Evolutionary conservation across 1,139 yeast genomes (phyloP).

Genomic region (Taiozyma sp.): DNA sequence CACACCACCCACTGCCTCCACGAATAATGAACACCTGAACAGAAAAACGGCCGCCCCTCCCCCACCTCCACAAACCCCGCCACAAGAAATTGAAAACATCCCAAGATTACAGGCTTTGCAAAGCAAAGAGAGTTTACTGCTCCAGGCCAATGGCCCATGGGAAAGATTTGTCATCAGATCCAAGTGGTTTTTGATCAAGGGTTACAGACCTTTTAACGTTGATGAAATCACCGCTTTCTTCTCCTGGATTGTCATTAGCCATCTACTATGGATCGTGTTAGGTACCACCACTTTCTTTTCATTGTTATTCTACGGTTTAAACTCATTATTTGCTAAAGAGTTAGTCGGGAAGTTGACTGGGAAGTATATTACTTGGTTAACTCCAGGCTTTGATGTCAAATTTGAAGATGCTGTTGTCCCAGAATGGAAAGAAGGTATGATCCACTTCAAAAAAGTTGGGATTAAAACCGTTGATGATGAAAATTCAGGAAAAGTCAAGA

Average conservation of each 20-base stretch:
- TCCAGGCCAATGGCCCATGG: conserved; percentile 39
- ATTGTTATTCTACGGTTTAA: conserved; percentile 43
- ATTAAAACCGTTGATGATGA: conserved; percentile 31
- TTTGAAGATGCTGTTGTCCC: conserved; percentile 42
- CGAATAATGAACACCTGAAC: not conserved
- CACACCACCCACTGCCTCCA: not conserved
- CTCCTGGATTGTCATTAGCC: conserved; percentile 53
- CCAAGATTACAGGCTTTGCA: conserved; percentile 2
- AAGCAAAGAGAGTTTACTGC: conserved; percentile 34
- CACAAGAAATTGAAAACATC: not conserved
- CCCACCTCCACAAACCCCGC: conserved; percentile 1
- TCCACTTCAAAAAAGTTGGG: conserved; percentile 50
- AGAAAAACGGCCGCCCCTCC: not conserved
- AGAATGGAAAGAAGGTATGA: conserved; percentile 52
- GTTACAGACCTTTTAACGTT: conserved; percentile 43
- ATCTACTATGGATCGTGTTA: conserved; percentile 52
- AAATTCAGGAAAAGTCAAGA: conserved; percentile 17
- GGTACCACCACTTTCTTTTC: conserved; percentile 67
- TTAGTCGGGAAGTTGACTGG: conserved; percentile 32
- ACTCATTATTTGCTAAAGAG: conserved; percentile 35
- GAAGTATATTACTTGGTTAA: conserved; percentile 26
- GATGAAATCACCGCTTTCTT: conserved; percentile 57
- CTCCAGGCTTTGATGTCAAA: conserved; percentile 38
- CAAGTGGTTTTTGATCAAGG: conserved; percentile 55
- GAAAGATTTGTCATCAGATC: conserved; percentile 45